Base-by-base conservation (phyloP, 1,139 yeast species). In the Kodamaea anthophila region DNA sequence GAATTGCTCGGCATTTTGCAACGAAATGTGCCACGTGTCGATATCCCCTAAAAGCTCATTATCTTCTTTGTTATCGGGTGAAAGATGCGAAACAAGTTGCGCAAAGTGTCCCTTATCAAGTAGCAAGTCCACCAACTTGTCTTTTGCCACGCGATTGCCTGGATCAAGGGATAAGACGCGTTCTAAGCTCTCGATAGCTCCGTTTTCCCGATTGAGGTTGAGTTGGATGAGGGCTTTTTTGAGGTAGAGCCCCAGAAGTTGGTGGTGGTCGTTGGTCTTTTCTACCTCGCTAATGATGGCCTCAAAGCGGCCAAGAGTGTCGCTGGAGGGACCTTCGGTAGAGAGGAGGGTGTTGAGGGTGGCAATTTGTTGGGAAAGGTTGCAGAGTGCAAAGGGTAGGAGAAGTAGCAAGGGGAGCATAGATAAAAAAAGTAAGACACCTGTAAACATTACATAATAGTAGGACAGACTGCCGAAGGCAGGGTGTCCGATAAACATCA, bases 211-310 rank as follows among this genome's bases (percentile, higher is more conserved):
- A 24, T 69, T 66, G 38, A 76, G 45, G 21, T 68, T 60, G 35
- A 71, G 52, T 35, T 74, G 76, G 5, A 75, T 65, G 32, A 74
- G 49, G 1, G 79, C 80, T 39, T 69, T 70, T 44, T 71, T 74
- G 45, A 65, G 71, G 41, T 67, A 63, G 4, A 72, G 50, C 36
- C 62, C 72, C 0, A 70, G 51, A 10, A 41, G 24, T 14, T 31
- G 34, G 26, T 21, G 27, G 14, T 21, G 25, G 10, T 26, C 25
- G 10, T 20, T 10, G 15, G 14, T 29, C n/a, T n/a, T n/a, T 9
- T 39, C 38, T 3, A 41, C 32, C 7, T 44, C 48, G 11, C 37
- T 40, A 1, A 51, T 38, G 5, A 52, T 34, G 14, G 32, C 33
- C 25, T 53, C 56, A 34, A 51, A 57, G 16, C 44, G 47, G 7